phyloP scores from a whole-genome alignment of 2,329 filamentous ascomycete genomes.

The Aspergillus latus region DNA sequence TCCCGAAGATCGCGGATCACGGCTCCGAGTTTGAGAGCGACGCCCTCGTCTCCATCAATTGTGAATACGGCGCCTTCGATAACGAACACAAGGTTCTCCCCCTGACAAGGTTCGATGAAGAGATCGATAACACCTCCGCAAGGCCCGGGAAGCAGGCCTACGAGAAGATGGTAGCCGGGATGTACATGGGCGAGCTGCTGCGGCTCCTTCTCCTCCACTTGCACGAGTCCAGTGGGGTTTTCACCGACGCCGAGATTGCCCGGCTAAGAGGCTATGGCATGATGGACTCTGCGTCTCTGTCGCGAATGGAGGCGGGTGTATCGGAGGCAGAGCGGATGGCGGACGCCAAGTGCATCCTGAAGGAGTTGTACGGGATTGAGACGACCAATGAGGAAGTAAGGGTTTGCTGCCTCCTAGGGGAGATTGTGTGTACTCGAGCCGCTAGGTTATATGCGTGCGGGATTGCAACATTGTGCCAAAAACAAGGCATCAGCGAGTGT shows the following conservation, averaged over 20 bases:
- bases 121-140: constrained; percentile 81
- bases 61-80: constrained; percentile 94
- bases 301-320: constrained; percentile 79
- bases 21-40: constrained; percentile 66
- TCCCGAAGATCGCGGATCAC: constrained; percentile 82
- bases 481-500: constrained; percentile 78
- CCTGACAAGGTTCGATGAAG: constrained; percentile 59
- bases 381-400: constrained; percentile 76
- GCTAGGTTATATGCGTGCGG: constrained; percentile 90
- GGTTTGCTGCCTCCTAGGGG: constrained; percentile 81
- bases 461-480: constrained; percentile 93
- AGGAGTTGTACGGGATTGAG: constrained; percentile 65
- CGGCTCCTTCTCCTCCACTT: constrained; percentile 80
- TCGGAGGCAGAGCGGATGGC: constrained; percentile 79
- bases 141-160: constrained; percentile 92
- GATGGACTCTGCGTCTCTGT: constrained; percentile 87
- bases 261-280: constrained; percentile 77
- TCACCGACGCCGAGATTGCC: constrained; percentile 75
- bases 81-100: constrained; percentile 80
- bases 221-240: constrained; percentile 74
- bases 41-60: constrained; percentile 84
- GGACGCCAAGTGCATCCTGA: constrained; percentile 76
- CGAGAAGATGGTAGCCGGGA: constrained; percentile 93
- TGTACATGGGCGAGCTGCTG: constrained; percentile 92
- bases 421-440: constrained; percentile 88